Evolutionary conservation across 1,139 yeast genomes (phyloP), one percentile per base, ranked within the genome.

Genomic region (Hansenula sp.): DNA sequence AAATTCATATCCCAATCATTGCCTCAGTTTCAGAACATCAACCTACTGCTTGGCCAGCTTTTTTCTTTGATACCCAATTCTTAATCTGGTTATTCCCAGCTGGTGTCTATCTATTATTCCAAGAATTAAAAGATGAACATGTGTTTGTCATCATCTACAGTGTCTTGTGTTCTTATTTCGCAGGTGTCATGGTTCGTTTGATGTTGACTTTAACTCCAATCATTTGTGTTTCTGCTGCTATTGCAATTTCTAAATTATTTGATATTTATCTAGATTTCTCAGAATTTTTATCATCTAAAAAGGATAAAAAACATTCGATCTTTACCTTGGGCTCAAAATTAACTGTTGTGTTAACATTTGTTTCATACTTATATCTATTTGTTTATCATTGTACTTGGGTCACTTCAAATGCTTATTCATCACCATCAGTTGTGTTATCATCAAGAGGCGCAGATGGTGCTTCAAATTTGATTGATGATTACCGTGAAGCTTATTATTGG

Each of bases 31-130:
- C 96, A 13, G 99, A 94, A 68, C 99, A 94, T 71, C 99, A 94
- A 71, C 99, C 99, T 44, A 92, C 98, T 20, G 96, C 98, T 12
- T 94, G 99, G 99, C 96, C 98, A 13, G 81, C 97, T 11, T 94
- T 92, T 66, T 92, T 88, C 75, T 88, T 92, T 62, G 99, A 94
- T 63, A 82, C 94, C 38, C 86, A 82, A 56, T 77, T 92, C 73
- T 73, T 94, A 65, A 86, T 92, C 55, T 94, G 98, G 98, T 73
- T 94, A 52, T 92, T 94, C 87, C 99, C 99, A 38, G 97, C 92
- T 3, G 99, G 98, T 51, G 83, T 94, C 42, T 92, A 86, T 67
- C 66, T 92, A 53, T 77, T 92, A 53, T 84, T 94, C 77, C 86
- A 86, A 64, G 97, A 92, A 47, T 73, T 94, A 59, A 77, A 81